phyloP scores from a whole-genome alignment of 2,329 filamentous ascomycete species.

The Monosporascus sp. region DNA sequence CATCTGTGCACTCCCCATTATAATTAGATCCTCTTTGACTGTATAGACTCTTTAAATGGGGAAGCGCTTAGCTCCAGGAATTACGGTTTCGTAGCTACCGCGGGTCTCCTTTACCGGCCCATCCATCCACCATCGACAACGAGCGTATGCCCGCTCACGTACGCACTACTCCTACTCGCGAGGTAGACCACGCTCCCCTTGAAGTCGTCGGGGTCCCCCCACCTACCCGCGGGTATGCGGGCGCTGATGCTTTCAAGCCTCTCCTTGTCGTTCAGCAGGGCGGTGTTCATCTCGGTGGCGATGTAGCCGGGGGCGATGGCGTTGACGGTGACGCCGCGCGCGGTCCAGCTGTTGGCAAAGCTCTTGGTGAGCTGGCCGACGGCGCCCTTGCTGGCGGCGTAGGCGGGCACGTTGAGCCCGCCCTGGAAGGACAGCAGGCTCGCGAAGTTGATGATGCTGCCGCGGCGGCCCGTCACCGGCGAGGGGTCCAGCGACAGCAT shows the following conservation, averaged over 20 bases:
- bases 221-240: constrained; percentile 75
- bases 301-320: constrained; percentile 88
- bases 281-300: constrained; percentile 88
- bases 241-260: constrained; percentile 68
- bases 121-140: constrained; percentile 91
- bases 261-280: constrained; percentile 65
- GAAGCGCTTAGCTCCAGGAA: constrained; percentile 6
- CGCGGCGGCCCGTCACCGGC: constrained; percentile 49
- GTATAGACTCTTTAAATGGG: too few relatives aligned
- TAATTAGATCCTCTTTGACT: too few relatives aligned
- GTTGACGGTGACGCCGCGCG: constrained; percentile 74
- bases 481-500: constrained; percentile 57
- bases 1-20: too few relatives aligned
- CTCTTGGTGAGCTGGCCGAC: constrained; percentile 81
- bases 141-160: constrained; percentile 75
- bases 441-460: constrained; percentile 78
- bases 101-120: constrained; percentile 55
- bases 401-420: constrained; percentile 80
- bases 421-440: constrained; percentile 79
- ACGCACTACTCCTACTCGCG: constrained; percentile 66
- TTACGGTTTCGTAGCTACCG: neutral
- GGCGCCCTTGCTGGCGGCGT: constrained; percentile 79
- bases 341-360: constrained; percentile 79
- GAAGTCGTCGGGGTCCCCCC: constrained; percentile 81
- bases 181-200: constrained; percentile 76